A percentile compares a stretch with the other conserved stretches of the same genome.
Conservation (phyloP, 148 eudicot species). For the Amaranthus palmeri region DNA sequence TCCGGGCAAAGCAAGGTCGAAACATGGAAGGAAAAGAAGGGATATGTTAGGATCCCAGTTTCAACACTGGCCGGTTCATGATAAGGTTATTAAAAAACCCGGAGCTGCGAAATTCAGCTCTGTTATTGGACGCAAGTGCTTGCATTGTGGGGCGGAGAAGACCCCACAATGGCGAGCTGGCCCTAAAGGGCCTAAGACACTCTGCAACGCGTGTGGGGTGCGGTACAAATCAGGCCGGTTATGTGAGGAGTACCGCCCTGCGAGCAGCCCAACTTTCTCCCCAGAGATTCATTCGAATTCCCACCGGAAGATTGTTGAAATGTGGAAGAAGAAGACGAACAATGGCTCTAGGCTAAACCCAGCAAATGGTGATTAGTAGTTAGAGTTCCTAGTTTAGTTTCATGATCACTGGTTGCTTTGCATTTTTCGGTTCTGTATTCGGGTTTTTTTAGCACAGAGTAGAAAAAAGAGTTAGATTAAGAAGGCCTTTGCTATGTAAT, state of each 20-base stretch:
- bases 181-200: conserved; percentile 76
- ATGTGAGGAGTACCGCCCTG: conserved; percentile 81
- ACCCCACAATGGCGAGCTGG: conserved; percentile 96
- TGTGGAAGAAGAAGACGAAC: conserved; percentile 55
- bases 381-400: conserved; percentile 7
- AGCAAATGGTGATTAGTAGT: not conserved
- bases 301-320: conserved; percentile 76
- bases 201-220: conserved; percentile 94
- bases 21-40: conserved; percentile 26
- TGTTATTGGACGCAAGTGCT: conserved; percentile 55
- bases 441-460: conserved; percentile 25
- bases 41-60: conserved; percentile 35
- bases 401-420: not conserved
- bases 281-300: conserved; percentile 71
- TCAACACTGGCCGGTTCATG: conserved; percentile 9
- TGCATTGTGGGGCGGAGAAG: conserved; percentile 67
- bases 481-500: conserved; percentile 16
- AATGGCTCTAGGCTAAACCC: not conserved
- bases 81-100: not conserved
- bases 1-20: conserved; percentile 58
- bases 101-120: conserved; percentile 7
- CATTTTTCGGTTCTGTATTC: not conserved
- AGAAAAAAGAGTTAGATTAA: not conserved
- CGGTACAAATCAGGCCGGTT: conserved; percentile 87
- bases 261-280: conserved; percentile 80